phyloP scores from a whole-genome alignment of 1,284 basidiomycete genomes.

The Xerocomus amazonicus region DNA sequence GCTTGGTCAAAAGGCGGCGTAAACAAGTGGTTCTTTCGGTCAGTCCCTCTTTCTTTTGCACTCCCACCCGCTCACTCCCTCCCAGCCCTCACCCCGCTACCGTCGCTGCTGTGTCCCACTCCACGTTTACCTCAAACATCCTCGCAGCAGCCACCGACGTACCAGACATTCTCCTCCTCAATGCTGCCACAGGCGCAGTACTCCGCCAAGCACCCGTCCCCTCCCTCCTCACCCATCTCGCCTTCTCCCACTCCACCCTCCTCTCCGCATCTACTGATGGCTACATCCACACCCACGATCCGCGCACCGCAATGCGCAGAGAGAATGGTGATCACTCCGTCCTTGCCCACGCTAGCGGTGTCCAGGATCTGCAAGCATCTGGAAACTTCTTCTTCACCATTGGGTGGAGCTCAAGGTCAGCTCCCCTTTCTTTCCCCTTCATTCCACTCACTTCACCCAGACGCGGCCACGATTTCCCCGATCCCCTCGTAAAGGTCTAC shows the following conservation, averaged over 20 bases:
- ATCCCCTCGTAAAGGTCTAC: slow-evolving; percentile 91
- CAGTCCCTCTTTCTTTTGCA: too few species aligned
- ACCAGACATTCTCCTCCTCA: slow-evolving; percentile 69
- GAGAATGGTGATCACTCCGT: slow-evolving; percentile 49
- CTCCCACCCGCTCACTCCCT: not conserved
- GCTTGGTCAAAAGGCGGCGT: slow-evolving; percentile 79
- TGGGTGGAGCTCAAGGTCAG: slow-evolving; percentile 79
- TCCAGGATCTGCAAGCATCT: slow-evolving; percentile 78
- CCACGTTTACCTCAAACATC: slow-evolving; percentile 47
- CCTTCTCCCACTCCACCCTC: slow-evolving; percentile 61
- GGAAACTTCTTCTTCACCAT: slow-evolving; percentile 83
- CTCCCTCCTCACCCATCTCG: slow-evolving; percentile 62
- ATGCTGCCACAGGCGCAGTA: slow-evolving; percentile 68
- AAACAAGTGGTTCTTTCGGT: slow-evolving; percentile 78
- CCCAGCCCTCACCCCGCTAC: slow-evolving; percentile 27
- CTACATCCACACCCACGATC: slow-evolving; percentile 79
- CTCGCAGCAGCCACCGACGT: slow-evolving; percentile 63
- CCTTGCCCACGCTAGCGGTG: slow-evolving; percentile 76
- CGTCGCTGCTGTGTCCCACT: slow-evolving; percentile 59
- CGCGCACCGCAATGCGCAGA: slow-evolving; percentile 60
- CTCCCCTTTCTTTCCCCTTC: slow-evolving; percentile 6
- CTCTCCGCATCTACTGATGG: slow-evolving; percentile 84
- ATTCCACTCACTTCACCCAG: slow-evolving; percentile 38
- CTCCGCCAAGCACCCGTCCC: slow-evolving; percentile 56
- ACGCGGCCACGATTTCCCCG: slow-evolving; percentile 84